Conservation (phyloP, 345 rosid genomes). For the Aquilaria sinensis region DNA sequence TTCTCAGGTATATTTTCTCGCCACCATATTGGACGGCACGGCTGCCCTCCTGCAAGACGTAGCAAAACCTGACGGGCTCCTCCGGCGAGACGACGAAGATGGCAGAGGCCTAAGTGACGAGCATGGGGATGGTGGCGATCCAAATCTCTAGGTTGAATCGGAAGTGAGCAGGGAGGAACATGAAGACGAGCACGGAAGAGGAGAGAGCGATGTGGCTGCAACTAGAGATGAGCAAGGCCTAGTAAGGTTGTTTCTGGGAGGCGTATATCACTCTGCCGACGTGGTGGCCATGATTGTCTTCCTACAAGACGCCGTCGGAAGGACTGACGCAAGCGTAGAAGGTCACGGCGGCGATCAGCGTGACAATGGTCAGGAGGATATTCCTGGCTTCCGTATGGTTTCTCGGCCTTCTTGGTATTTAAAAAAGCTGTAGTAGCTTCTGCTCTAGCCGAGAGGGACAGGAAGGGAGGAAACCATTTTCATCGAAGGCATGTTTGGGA, state of each 20-base stretch:
- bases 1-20: too few species aligned
- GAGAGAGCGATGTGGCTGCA: constrained; percentile 4
- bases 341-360: constrained; percentile 9
- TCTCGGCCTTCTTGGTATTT: constrained; percentile 7
- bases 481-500: too few species aligned
- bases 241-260: not conserved
- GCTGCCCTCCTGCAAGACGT: not conserved
- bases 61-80: constrained; percentile 7
- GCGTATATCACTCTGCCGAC: constrained; percentile 1
- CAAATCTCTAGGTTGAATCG: constrained; percentile 15
- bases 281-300: not conserved
- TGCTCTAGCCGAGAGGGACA: not conserved
- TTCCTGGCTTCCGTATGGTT: constrained; percentile 7
- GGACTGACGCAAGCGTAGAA: constrained; percentile 11
- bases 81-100: constrained; percentile 13
- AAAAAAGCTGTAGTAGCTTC: constrained; percentile 7
- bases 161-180: constrained; percentile 8
- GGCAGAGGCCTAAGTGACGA: constrained; percentile 13
- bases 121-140: constrained; percentile 14
- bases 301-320: constrained; percentile 17
- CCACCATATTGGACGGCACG: not conserved
- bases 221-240: not conserved
- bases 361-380: constrained; percentile 3
- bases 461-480: too few species aligned
- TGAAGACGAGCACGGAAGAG: constrained; percentile 8